phyloP scores from a whole-genome alignment of 768 basidiomycete species.

The Suillus brevipes region DNA sequence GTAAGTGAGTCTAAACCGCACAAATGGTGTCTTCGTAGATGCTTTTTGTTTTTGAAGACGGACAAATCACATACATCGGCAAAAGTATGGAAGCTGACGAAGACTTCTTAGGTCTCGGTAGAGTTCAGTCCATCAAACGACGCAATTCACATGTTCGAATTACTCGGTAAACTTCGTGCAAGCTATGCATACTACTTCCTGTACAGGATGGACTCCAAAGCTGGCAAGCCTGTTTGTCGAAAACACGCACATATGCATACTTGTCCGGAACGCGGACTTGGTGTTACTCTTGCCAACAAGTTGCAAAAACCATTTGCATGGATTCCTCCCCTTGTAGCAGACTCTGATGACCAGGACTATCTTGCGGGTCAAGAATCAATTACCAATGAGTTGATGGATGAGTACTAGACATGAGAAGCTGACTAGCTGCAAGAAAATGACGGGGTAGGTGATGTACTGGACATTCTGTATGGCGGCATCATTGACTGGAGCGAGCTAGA shows the following conservation, averaged over 20 bases:
- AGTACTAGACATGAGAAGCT: too few relatives aligned
- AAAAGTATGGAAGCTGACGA: too few relatives aligned
- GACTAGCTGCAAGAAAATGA: too few relatives aligned
- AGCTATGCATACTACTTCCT: neutral
- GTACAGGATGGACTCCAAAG: neutral
- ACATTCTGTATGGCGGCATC: too few relatives aligned
- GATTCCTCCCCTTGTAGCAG: slow-evolving; percentile 4
- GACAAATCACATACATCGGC: neutral
- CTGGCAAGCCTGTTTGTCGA: neutral
- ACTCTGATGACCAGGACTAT: slow-evolving; percentile 5
- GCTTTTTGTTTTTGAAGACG: neutral
- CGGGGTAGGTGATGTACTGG: too few relatives aligned
- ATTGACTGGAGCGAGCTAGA: too few relatives aligned
- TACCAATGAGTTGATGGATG: neutral
- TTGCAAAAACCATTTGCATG: slow-evolving; percentile 2
- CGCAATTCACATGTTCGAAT: neutral
- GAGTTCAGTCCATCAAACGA: neutral
- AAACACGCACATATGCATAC: neutral
- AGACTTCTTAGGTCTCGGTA: neutral
- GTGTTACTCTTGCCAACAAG: too few relatives aligned
- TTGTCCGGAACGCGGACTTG: too few relatives aligned
- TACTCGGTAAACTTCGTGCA: neutral
- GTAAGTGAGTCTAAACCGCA: neutral
- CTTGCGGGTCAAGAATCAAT: slow-evolving; percentile 7
- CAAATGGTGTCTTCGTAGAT: neutral